These are phyloP conservation scores for Leccinum truebloodii DNA, from an alignment of 768 basidiomycete species.

Conservation along the genomic window DNA sequence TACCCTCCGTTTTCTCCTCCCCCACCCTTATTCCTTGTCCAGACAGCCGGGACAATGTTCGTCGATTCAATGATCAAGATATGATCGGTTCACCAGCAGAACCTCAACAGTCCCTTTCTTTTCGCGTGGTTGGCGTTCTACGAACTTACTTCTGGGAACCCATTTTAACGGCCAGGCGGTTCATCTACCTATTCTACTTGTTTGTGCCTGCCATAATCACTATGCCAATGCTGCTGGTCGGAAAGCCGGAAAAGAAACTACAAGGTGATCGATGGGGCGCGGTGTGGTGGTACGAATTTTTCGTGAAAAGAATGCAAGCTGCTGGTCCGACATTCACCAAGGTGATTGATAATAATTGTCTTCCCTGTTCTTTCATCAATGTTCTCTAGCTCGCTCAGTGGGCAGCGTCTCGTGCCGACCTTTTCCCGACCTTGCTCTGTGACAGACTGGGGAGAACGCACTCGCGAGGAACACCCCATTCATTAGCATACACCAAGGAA, in stretches of 20 bases:
- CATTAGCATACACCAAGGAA: conserved; percentile 72
- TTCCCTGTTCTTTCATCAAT: conserved; percentile 12
- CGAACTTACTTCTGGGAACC: conserved; percentile 77
- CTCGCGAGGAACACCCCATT: conserved; percentile 83
- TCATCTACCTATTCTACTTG: conserved; percentile 77
- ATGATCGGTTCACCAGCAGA: conserved; percentile 73
- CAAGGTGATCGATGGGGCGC: conserved; percentile 89
- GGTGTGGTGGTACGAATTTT: conserved; percentile 94
- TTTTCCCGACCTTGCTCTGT: conserved; percentile 88
- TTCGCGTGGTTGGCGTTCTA: conserved; percentile 49
- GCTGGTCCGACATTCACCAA: conserved; percentile 98
- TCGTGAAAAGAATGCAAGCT: conserved; percentile 87
- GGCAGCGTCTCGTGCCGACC: conserved; percentile 93
- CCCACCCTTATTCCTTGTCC: conserved; percentile 49
- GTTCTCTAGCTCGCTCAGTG: conserved; percentile 85
- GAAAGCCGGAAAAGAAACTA: conserved; percentile 50
- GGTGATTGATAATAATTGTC: conserved; percentile 43
- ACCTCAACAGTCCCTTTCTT: conserved; percentile 46
- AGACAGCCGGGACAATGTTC: conserved; percentile 13
- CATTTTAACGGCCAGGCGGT: conserved; percentile 76
- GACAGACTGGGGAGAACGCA: conserved; percentile 83
- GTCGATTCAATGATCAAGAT: conserved; percentile 26
- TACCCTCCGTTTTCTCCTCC: conserved; percentile 52
- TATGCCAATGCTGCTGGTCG: conserved; percentile 81
- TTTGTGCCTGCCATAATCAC: conserved; percentile 87